Evolutionary conservation across 768 basidiomycete genomes (phyloP).

Genomic region (Sutorius australiensis): DNA sequence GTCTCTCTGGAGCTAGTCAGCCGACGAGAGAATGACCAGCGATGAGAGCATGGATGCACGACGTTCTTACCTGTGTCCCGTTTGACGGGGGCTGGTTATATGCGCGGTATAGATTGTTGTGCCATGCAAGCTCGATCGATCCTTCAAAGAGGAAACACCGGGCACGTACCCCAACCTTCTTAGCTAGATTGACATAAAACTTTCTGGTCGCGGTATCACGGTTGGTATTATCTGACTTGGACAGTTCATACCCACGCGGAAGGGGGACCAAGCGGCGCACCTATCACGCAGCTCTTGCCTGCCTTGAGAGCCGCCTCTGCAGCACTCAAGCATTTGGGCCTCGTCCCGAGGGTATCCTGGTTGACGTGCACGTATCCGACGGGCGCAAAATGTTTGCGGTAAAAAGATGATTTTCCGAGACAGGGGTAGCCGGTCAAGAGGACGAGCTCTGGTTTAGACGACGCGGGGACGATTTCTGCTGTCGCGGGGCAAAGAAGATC

Average conservation of each 20-base stretch:
- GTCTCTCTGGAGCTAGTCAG: constrained; percentile 43
- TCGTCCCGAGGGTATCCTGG: constrained; percentile 76
- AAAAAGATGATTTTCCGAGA: constrained; percentile 84
- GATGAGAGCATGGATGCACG: not conserved
- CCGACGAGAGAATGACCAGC: not conserved
- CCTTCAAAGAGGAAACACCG: constrained; percentile 77
- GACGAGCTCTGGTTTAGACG: constrained; percentile 43
- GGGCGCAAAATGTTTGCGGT: constrained; percentile 58
- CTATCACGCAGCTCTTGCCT: constrained; percentile 72
- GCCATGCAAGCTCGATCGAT: constrained; percentile 80
- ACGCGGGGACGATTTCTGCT: constrained; percentile 13
- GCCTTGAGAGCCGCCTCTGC: constrained; percentile 51
- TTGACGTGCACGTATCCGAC: constrained; percentile 79
- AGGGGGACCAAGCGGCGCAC: constrained; percentile 36
- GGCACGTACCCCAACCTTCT: constrained; percentile 46
- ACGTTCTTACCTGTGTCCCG: constrained; percentile 8
- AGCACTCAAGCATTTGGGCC: constrained; percentile 68
- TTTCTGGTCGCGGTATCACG: constrained; percentile 66
- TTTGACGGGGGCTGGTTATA: constrained; percentile 50
- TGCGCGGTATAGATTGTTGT: constrained; percentile 89
- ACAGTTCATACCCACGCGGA: not conserved
- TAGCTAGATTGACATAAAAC: constrained; percentile 66
- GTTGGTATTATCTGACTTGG: constrained; percentile 82
- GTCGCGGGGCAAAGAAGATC: constrained; percentile 29
- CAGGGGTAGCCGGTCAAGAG: constrained; percentile 61